Conservation (phyloP, 2,329 filamentous ascomycete species). For the Trichoderma oligosporum region DNA sequence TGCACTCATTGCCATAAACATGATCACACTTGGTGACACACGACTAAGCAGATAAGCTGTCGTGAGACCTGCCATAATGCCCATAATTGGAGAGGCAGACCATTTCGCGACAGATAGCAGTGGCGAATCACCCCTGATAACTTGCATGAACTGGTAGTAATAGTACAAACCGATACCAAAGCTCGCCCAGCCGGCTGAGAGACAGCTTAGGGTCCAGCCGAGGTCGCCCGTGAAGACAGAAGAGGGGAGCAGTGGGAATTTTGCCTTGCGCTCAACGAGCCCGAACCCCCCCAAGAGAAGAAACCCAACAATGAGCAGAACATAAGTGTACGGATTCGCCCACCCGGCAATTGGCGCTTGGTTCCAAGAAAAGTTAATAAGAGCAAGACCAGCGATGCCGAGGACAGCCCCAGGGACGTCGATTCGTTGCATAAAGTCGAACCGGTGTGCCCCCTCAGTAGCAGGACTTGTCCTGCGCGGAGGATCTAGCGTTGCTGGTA, state of each 20-base stretch:
- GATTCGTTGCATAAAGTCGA: constrained; percentile 25
- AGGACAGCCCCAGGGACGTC: constrained; percentile 34
- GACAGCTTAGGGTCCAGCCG: constrained; percentile 48
- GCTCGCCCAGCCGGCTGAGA: constrained; percentile 46
- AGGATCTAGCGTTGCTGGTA: constrained; percentile 25
- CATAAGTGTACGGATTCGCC: constrained; percentile 49
- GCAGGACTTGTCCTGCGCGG: not conserved
- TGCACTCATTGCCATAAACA: constrained; percentile 39
- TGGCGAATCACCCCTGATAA: constrained; percentile 37
- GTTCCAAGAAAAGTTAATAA: constrained; percentile 62
- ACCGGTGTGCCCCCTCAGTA: not conserved
- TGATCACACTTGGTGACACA: constrained; percentile 32
- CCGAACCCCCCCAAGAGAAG: constrained; percentile 51
- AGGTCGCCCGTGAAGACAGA: constrained; percentile 9
- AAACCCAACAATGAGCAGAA: constrained; percentile 51
- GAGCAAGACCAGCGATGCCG: constrained; percentile 50
- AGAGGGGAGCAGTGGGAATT: constrained; percentile 1
- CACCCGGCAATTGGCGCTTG: constrained; percentile 56
- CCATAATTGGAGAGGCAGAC: constrained; percentile 33
- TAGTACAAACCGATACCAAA: constrained; percentile 50
- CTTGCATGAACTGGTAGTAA: constrained; percentile 43
- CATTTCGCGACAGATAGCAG: constrained; percentile 42
- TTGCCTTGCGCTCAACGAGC: constrained; percentile 42
- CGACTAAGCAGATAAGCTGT: constrained; percentile 33
- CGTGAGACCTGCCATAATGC: constrained; percentile 40